A percentile compares a stretch with the other conserved stretches of the same genome.
Conservation (phyloP, 345 rosid genomes). For the Excoecaria cochinchinensis region DNA sequence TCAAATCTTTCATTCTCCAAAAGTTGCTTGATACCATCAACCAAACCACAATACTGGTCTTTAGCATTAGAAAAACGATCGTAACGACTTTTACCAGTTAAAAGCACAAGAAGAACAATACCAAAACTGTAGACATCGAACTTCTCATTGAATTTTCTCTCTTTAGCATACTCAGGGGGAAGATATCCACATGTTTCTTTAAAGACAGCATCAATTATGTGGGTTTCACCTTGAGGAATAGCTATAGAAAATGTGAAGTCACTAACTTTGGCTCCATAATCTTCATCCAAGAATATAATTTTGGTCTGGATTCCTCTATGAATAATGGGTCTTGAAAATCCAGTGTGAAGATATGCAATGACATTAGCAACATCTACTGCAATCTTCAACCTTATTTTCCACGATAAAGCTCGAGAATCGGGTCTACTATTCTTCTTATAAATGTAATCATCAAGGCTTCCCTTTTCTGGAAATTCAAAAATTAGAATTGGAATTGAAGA, state of each 20-base stretch:
- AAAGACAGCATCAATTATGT: not conserved
- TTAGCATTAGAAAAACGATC: not conserved
- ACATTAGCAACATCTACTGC: constrained; percentile 19
- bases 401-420: too few species aligned
- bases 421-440: not conserved
- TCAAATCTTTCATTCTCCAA: not conserved
- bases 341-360: constrained; percentile 16
- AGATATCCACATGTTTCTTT: not conserved
- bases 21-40: not conserved
- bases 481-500: constrained; percentile 6
- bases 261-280: not conserved
- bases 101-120: not conserved
- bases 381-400: constrained; percentile 19
- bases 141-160: not conserved
- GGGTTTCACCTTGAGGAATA: constrained; percentile 13
- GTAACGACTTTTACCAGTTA: too few species aligned
- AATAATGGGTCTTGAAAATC: constrained; percentile 11
- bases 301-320: not conserved
- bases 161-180: not conserved
- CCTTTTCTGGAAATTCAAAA: not conserved
- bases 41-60: not conserved
- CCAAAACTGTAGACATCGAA: constrained; percentile 4
- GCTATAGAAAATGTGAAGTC: not conserved
- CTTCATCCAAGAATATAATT: constrained; percentile 8
- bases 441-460: not conserved